These are phyloP conservation scores for Nitzschia putrida DNA, from an alignment of 108 stramenopile genomes.

Conservation along the genomic window DNA sequence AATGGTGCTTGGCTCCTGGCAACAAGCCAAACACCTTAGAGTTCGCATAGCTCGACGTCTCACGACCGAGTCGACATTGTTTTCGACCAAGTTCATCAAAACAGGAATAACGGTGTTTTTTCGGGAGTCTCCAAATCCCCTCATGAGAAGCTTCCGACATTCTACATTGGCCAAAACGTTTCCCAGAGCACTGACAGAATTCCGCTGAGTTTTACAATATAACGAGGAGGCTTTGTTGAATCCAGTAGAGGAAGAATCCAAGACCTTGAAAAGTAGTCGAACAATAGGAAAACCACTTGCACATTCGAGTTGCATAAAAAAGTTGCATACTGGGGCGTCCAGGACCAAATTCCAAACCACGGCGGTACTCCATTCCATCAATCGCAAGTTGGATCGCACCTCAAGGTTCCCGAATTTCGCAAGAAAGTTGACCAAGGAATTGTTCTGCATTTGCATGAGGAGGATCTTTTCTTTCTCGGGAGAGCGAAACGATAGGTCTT, in stretches of 20 bases:
- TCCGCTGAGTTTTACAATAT: conserved; percentile 21
- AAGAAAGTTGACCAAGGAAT: conserved; percentile 12
- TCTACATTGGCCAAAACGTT: conserved; percentile 32
- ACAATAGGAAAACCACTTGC: conserved; percentile 15
- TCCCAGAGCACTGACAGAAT: conserved; percentile 42
- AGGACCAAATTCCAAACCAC: conserved; percentile 51
- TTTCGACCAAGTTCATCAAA: conserved; percentile 20
- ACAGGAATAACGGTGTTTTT: not conserved
- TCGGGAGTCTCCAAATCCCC: not conserved
- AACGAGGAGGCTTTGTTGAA: not conserved
- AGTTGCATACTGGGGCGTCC: conserved; percentile 10
- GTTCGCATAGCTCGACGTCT: conserved; percentile 49
- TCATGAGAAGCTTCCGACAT: conserved; percentile 7
- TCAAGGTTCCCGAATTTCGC: not conserved
- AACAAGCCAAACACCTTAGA: conserved; percentile 35
- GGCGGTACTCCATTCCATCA: conserved; percentile 44
- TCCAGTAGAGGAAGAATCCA: not conserved
- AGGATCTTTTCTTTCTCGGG: conserved; percentile 24
- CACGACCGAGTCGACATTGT: conserved; percentile 31
- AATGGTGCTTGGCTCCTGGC: not conserved
- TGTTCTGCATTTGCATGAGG: conserved; percentile 17
- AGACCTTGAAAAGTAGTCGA: conserved; percentile 7
- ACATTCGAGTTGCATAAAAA: conserved; percentile 18
- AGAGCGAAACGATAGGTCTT: conserved; percentile 47
- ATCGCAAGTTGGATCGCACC: not conserved